These are phyloP conservation scores for Lumnitzera littorea DNA, from an alignment of 345 rosid species.

Conservation along the genomic window DNA sequence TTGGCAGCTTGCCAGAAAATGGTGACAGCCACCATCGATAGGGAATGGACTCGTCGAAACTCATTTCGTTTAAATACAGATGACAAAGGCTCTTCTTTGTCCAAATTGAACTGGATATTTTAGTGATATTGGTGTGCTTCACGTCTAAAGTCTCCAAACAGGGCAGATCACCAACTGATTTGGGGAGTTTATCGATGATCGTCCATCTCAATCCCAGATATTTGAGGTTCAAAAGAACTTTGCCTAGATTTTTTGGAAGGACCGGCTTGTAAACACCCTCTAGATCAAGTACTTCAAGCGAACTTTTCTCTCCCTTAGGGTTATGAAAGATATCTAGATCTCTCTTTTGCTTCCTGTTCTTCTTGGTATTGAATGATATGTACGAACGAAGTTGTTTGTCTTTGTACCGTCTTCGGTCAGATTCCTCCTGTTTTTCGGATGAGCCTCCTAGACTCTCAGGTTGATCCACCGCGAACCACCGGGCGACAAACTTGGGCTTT, in stretches of 20 bases:
- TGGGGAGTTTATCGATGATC: conserved; percentile 17
- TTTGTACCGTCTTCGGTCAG: neutral
- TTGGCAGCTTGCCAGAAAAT: neutral
- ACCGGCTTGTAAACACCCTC: conserved; percentile 22
- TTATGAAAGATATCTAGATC: conserved; percentile 9
- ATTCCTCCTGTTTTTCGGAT: conserved; percentile 4
- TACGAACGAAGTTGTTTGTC: conserved; percentile 16
- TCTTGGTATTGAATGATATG: conserved; percentile 4
- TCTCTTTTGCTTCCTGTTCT: conserved; percentile 9
- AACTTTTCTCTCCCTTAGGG: neutral
- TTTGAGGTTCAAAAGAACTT: conserved; percentile 9
- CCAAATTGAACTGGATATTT: conserved; percentile 23
- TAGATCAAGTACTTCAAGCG: conserved; percentile 24
- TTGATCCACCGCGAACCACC: neutral
- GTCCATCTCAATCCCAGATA: conserved; percentile 27
- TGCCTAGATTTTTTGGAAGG: conserved; percentile 15
- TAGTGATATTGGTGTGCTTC: conserved; percentile 22
- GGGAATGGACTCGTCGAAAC: neutral
- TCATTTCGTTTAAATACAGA: conserved; percentile 14
- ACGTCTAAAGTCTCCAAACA: conserved; percentile 29
- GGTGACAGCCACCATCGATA: neutral
- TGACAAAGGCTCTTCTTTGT: conserved; percentile 13
- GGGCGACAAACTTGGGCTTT: neutral
- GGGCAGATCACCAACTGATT: conserved; percentile 9
- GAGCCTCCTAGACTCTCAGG: conserved; percentile 8